Evolutionary conservation across 2,329 filamentous ascomycete species (phyloP).

Genomic region (Leptographium procerum): DNA sequence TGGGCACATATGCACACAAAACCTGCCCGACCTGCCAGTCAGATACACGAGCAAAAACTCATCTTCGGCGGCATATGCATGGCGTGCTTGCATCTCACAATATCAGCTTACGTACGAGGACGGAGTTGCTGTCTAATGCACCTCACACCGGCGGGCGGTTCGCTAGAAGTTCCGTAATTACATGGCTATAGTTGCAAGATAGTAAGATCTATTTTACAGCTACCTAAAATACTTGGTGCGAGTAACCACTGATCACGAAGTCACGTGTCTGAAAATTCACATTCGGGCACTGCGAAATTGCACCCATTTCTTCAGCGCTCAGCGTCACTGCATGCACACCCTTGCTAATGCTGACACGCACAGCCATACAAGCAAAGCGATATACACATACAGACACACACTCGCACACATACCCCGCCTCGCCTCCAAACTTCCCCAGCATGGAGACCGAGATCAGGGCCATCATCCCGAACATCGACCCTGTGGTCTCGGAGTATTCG

Average conservation of each 20-base stretch:
- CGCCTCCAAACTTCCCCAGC: neutral
- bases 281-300: neutral
- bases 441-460: conserved; percentile 87
- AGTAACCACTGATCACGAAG: neutral
- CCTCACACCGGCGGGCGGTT: too few species aligned
- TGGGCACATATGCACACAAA: neutral
- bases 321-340: neutral
- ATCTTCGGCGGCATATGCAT: neutral
- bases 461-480: conserved; percentile 78
- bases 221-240: neutral
- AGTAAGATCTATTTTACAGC: neutral
- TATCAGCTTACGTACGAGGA: neutral
- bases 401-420: neutral
- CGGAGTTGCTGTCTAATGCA: neutral
- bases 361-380: too few species aligned
- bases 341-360: neutral
- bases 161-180: too few species aligned
- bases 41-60: neutral
- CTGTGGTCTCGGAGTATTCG: conserved; percentile 81
- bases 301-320: neutral
- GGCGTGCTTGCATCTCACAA: neutral
- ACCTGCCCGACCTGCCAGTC: neutral
- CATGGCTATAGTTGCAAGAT: too few species aligned
- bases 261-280: neutral
- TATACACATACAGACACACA: neutral